Percentiles rank a stretch among this genome's conserved stretches.
These are phyloP conservation scores for Bertia moriformis DNA, from an alignment of 2,329 filamentous ascomycete species.

Conservation along the genomic window DNA sequence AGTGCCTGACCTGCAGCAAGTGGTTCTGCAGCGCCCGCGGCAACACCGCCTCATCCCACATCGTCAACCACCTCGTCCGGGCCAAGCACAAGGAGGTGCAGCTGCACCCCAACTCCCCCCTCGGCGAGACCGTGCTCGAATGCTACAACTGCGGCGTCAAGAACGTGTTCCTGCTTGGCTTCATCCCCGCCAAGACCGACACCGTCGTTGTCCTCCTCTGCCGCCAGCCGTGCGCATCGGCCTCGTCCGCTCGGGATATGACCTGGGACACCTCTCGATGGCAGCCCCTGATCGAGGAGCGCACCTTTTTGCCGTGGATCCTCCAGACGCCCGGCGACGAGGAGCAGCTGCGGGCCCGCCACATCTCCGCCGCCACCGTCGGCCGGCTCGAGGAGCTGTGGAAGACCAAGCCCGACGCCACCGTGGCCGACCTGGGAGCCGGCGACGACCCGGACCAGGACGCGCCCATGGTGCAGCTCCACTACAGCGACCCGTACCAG, in stretches of 20 bases:
- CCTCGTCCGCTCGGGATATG: constrained; percentile 95
- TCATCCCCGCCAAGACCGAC: constrained; percentile 96
- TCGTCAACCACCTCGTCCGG: constrained; percentile 93
- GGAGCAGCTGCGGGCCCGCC: constrained; percentile 86
- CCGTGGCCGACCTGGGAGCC: constrained; percentile 81
- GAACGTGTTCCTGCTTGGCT: constrained; percentile 92
- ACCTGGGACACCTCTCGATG: constrained; percentile 97
- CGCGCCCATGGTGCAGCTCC: constrained; percentile 76
- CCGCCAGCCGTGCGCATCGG: constrained; percentile 87
- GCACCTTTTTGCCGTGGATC: constrained; percentile 87
- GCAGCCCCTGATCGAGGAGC: constrained; percentile 94
- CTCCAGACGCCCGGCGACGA: constrained; percentile 79
- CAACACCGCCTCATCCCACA: constrained; percentile 91
- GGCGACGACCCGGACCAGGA: constrained; percentile 85
- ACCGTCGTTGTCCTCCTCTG: constrained; percentile 94
- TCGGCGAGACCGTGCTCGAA: constrained; percentile 91
- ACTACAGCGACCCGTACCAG: constrained; percentile 94
- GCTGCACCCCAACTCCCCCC: constrained; percentile 78
- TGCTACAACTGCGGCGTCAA: constrained; percentile 99
- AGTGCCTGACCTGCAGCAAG: constrained; percentile 87
- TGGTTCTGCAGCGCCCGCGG: constrained; percentile 98
- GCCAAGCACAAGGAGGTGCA: constrained; percentile 98
- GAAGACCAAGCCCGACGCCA: constrained; percentile 86
- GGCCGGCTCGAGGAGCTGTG: constrained; percentile 94
- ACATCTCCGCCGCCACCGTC: constrained; percentile 86